Base-by-base conservation (phyloP, 306 rosid species). In the Acacia confusa region DNA sequence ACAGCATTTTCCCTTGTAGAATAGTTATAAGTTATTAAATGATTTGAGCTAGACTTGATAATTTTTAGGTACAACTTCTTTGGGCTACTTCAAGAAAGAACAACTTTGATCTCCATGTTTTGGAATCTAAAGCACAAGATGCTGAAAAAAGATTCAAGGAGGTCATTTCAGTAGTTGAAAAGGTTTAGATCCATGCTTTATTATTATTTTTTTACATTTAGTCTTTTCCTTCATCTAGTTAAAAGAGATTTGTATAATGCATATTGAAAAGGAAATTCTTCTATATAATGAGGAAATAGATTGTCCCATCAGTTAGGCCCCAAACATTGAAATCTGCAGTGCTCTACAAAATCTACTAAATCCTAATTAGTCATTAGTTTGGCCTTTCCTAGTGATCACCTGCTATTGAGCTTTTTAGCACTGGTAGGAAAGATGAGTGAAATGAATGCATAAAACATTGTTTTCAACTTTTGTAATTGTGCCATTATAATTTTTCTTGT, bases 51-150 rank as follows among this genome's bases (percentile, higher is more conserved):
- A 74, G 89, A 82, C 43, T 87, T 86, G 78, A 86, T 52, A 77
- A 77, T 89, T 58, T 81, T 60, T 82, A 94, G 98, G 97, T 94
- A 58, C 97, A 82, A 85, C 85, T 24, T 75, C 97, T 94, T 72
- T 94, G 98, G 98, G 72, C 87, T 63, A 70, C 83, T 65, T 87
- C 84, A 64, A 90, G 97, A 86, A 94, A 68, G 91, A 91, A 81
- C 89, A 94, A 94, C 83, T 94, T 88, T 44, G 97, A 94, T 78
- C 82, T 92, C 81, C 93, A 95, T 90, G 75, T 87, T 78, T 76
- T 90, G 70, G 70, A 87, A 87, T 87, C 86, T 48, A 90, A 87
- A 57, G 94, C 86, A 63, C 82, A 81, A 60, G 95, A 90, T 78
- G 82, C 91, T n/a, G 94, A 90, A 78, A 80, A 84, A 30, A 92